Evolutionary conservation across 140 eudicot genomes (phyloP).

Genomic region (Artemisia princeps): DNA sequence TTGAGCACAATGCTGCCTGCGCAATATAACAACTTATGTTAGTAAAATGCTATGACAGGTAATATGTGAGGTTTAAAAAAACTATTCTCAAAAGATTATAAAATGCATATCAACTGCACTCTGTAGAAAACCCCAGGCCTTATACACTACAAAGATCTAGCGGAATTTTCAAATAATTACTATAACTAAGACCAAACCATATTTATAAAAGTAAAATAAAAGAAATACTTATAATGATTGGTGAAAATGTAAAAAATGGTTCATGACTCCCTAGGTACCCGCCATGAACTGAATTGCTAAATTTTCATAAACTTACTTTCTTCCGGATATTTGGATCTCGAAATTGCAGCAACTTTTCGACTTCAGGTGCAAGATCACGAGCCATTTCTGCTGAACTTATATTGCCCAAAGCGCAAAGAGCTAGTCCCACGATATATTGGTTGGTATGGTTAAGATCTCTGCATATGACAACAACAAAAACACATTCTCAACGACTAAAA

Average conservation of each 20-base stretch:
- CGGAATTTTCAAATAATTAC: not conserved
- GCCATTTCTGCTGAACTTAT: conserved; percentile 97
- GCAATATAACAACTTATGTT: conserved; percentile 25
- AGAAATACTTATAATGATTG: not conserved
- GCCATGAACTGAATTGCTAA: not conserved
- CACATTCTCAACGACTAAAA: conserved; percentile 1
- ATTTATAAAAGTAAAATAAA: not conserved
- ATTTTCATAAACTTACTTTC: conserved; percentile 51
- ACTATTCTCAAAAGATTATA: not conserved
- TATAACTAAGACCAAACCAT: not conserved
- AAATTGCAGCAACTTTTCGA: conserved; percentile 78
- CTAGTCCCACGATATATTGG: conserved; percentile 89
- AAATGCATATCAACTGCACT: not conserved
- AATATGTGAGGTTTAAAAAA: not conserved
- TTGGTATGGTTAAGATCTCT: conserved; percentile 92
- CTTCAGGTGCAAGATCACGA: conserved; percentile 97
- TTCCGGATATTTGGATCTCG: conserved; percentile 94
- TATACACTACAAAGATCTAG: not conserved
- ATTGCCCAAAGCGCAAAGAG: conserved; percentile 94
- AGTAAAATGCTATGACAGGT: conserved; percentile 17
- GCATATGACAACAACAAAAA: conserved; percentile 11
- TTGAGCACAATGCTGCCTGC: conserved; percentile 89
- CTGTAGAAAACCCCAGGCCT: not conserved
- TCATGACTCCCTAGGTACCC: not conserved
- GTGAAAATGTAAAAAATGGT: not conserved